Base-by-base conservation (phyloP, 768 basidiomycete genomes). In the Piloderma croceum region DNA sequence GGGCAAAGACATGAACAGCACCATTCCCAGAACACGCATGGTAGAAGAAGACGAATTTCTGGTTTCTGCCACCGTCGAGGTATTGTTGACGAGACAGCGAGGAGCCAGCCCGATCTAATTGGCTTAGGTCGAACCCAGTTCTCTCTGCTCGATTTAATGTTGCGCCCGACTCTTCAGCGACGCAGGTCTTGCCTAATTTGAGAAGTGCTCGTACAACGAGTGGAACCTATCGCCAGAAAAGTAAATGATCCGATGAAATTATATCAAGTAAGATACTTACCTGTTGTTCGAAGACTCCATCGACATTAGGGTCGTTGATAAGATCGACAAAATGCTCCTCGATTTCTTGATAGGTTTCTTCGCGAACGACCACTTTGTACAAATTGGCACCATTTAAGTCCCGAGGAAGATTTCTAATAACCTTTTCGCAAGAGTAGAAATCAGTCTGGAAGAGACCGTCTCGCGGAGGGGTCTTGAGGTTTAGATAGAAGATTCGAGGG, bases 211-310 rank as follows among this genome's bases (percentile, higher is more conserved):
- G 85, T 41, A 87, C 72, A 34, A 82, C 65, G 13, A 94, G 74
- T 6, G 96, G 90, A 12, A 97, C 72, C 90, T 92, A 43, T 18
- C 31, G 19, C 11, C 34, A 10, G 36, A 23, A 25, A 24, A 12
- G 39, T 24, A 39, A 22, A 33, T 29, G 41, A 19, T 41, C 21
- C 27, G 19, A 41, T 18, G 11, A 24, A 23, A 5, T 5, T 32
- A 15, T 6, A 23, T 7, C 12, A 11, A 38, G 21, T 2, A 19
- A 13, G 36, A 36, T 3, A 49, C 69, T 31, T 48, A 91, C 90
- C 74, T 98, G 92, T 15, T 83, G 71, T 63, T 99, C 96, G 53
- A 83, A 99, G 3, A 96, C 86, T 1, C 90, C 91, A 51, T 97
- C 91, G 7, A 97, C 90, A 54, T 88, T 90, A 0, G 93, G 89